Percentiles rank a stretch among this genome's conserved stretches.
phyloP scores from a whole-genome alignment of 495 filamentous ascomycete genomes.

The Lasiosphaeria miniovina region DNA sequence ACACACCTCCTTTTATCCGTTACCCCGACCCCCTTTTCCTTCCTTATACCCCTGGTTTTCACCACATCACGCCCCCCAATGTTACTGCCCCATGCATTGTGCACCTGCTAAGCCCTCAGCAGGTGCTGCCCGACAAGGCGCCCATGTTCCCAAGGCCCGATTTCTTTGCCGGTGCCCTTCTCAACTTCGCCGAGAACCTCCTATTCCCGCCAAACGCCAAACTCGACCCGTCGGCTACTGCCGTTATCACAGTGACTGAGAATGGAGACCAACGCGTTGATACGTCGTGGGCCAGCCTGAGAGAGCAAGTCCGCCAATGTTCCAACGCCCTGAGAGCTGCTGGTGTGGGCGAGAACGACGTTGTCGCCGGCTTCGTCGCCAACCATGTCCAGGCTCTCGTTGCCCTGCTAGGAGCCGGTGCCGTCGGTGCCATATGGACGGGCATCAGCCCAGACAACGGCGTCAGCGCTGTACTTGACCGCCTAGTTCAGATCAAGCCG shows the following conservation, averaged over 20 bases:
- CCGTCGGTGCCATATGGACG: slow-evolving; percentile 86
- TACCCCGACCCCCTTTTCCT: background rate
- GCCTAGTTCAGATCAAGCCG: slow-evolving; percentile 77
- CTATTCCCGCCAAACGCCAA: slow-evolving; percentile 62
- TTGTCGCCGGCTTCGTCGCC: slow-evolving; percentile 78
- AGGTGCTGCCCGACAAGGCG: slow-evolving; percentile 66
- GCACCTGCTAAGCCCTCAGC: slow-evolving; percentile 15
- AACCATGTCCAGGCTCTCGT: slow-evolving; percentile 83
- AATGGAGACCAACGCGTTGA: slow-evolving; percentile 57
- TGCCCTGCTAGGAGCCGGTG: slow-evolving; percentile 78
- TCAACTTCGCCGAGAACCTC: slow-evolving; percentile 93
- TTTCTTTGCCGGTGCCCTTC: slow-evolving; percentile 73
- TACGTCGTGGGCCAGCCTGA: slow-evolving; percentile 73
- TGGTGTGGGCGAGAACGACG: slow-evolving; percentile 66
- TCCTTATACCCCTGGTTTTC: background rate
- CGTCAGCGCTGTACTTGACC: slow-evolving; percentile 68
- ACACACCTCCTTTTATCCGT: no score
- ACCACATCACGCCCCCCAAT: background rate
- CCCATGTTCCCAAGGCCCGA: slow-evolving; percentile 79
- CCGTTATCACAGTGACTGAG: slow-evolving; percentile 75
- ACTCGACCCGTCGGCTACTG: slow-evolving; percentile 55
- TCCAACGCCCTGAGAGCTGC: slow-evolving; percentile 64
- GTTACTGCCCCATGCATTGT: background rate
- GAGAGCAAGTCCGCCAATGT: slow-evolving; percentile 71
- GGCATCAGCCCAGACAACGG: slow-evolving; percentile 83